Evolutionary conservation across 1,284 basidiomycete species (phyloP), one percentile per base, ranked within the genome.

Genomic region (Leccinum fuscescens): DNA sequence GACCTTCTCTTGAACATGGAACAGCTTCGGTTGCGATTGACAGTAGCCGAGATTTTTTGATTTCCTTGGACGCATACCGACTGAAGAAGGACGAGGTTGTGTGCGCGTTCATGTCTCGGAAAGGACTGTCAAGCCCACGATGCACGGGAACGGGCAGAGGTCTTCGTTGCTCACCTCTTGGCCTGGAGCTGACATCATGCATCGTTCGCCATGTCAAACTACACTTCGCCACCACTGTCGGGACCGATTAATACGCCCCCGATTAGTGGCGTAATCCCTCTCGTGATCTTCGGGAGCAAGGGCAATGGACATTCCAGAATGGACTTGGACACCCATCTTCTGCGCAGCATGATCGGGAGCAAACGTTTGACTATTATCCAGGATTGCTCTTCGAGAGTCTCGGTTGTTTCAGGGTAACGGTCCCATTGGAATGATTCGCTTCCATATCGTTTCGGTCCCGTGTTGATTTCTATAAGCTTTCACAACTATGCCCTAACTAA

Each of bases 11-110:
- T 82, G 48, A 86, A 88, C 72, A 77, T 90, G 60, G 86, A 90
- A 66, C 78, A 79, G 61, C 82, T 92, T 66, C 82, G 83, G 58
- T 78, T 82, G 50, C 84, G 86, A 68, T 78, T 92, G 49, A 84
- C 82, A 9, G 82, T 82, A 56, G 83, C 86, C 48, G 79, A 85
- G 67, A 27, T 27, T 27, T 27, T 27, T 27, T 24, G 66, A 86
- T 92, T 69, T 88, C 86, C 49, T 89, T 91, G 67, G 88, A 89
- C 64, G 77, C 86, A 44, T 79, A 39, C 77, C 85, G 42, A 78
- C 80, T 48, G 82, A 86, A 64, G 82, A 88, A 67, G 86, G 88
- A 60, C 88, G 84, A 74, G 86, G 90, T 66, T 86, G 86, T 60
- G 88, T 90, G 48, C 81, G 84, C 63, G 89, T 90, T 64, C 86